phyloP scores from a whole-genome alignment of 768 basidiomycete genomes.

The Suillus lakei region DNA sequence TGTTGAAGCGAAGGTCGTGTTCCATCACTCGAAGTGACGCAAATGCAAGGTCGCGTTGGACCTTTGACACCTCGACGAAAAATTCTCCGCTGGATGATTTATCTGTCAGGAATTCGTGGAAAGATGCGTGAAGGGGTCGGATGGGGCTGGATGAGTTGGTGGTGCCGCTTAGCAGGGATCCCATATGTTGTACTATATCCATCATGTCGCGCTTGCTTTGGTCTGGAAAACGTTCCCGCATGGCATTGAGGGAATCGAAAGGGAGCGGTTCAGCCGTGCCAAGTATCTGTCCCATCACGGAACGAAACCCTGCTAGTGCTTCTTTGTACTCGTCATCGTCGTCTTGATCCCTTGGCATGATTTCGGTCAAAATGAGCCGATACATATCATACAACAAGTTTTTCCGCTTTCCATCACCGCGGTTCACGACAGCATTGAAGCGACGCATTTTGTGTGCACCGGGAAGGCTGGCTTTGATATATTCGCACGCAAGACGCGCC shows the following conservation, averaged over 20 bases:
- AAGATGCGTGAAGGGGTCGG: constrained; percentile 30
- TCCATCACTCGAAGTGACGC: constrained; percentile 34
- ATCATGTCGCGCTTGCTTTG: not conserved
- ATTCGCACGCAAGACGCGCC: constrained; percentile 14
- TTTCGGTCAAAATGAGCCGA: not conserved
- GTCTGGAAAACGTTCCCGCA: not conserved
- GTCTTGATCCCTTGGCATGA: not conserved
- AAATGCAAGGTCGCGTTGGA: constrained; percentile 6
- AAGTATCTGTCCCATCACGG: constrained; percentile 12
- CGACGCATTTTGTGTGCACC: not conserved
- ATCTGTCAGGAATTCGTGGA: constrained; percentile 32
- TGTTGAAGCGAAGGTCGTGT: constrained; percentile 38
- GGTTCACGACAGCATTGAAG: constrained; percentile 1
- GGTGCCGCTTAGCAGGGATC: constrained; percentile 13
- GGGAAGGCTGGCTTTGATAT: not conserved
- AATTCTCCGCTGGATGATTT: constrained; percentile 18
- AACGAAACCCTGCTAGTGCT: not conserved
- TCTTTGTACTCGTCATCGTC: not conserved
- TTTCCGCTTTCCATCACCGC: no score
- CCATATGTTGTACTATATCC: constrained; percentile 1
- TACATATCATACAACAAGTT: constrained; percentile 5
- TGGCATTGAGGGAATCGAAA: not conserved
- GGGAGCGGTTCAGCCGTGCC: not conserved
- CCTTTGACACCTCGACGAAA: constrained; percentile 10
- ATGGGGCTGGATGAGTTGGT: constrained; percentile 9